Base-by-base conservation (phyloP, 495 filamentous ascomycete species). In the Chlorociboria aeruginascens region DNA sequence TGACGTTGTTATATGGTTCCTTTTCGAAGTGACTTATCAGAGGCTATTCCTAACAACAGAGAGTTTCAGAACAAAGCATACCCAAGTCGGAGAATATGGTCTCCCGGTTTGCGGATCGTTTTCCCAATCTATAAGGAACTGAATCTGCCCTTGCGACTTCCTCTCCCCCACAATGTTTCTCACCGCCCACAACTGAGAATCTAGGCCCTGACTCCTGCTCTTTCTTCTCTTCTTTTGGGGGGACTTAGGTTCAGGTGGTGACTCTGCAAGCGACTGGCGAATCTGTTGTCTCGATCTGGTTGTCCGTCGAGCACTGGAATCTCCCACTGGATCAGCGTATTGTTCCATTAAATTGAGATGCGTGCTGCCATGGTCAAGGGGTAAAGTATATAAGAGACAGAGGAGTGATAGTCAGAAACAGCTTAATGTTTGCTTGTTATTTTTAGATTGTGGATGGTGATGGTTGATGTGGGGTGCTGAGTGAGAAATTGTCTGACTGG, bases 91-190 rank as follows among this genome's bases (percentile, higher is more conserved):
- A 6, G 37, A 31, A 30, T 46, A 60, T 2, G 7, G 1, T 33
- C 52, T 31, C 28, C 53, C 53, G 13, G 57, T 56, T 8, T 32
- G 16, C 31, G 43, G 20, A 30, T 59, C 30, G 32, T 56, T 49
- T 39, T 47, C 53, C 57, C 57, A 60, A 48, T 52, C 45, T 7
- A 60, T 36, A 1, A 56, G 43, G 35, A 54, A 58, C 4, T 39
- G 25, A 14, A 47, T 13, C 32, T 37, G 12, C 7, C 40, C 46
- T 12, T 46, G 39, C 38, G 32, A 25, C 12, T 13, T 33, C 30
- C 47, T 43, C 41, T 58, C 45, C 4, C 45, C 40, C 4, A 54
- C 32, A 12, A 58, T 58, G 12, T 52, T 41, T 33, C 38, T 45
- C 33, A 48, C 14, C 7, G 20, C 8, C 12, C 25, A 48, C 20